A percentile compares a stretch with the other conserved stretches of the same genome.
Conservation (phyloP, 768 basidiomycete species). For the Macrolepiota fuliginosa region DNA sequence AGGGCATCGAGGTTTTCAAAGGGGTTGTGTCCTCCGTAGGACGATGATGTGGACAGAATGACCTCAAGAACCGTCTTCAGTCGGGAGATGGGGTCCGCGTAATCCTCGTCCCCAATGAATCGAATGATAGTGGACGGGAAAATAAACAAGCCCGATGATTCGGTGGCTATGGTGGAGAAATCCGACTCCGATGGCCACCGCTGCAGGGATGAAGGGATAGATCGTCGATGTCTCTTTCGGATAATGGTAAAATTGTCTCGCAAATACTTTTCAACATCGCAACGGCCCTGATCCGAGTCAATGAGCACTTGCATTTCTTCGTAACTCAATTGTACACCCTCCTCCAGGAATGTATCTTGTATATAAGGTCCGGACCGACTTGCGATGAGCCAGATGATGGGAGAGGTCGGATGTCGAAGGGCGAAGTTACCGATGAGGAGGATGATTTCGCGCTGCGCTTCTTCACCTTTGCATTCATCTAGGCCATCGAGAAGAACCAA, state of each 20-base stretch:
- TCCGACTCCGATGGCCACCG: too few relatives aligned
- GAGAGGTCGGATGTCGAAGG: background rate
- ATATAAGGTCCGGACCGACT: too few relatives aligned
- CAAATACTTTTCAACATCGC: too few relatives aligned
- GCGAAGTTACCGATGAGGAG: conserved; percentile 5
- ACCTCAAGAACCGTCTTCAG: too few relatives aligned
- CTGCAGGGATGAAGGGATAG: background rate
- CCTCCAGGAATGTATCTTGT: background rate
- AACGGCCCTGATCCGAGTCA: conserved; percentile 11
- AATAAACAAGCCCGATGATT: conserved; percentile 21
- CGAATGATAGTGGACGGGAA: too few relatives aligned
- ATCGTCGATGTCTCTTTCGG: background rate
- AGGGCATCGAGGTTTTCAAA: conserved; percentile 6
- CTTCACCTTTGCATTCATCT: too few relatives aligned
- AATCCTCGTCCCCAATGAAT: too few relatives aligned
- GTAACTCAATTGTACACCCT: background rate
- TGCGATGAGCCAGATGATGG: too few relatives aligned
- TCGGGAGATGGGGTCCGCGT: too few relatives aligned
- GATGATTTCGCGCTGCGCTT: conserved; percentile 19
- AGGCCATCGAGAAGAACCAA: too few relatives aligned
- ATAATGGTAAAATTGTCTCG: too few relatives aligned
- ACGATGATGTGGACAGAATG: background rate
- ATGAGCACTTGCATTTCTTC: too few relatives aligned
- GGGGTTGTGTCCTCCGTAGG: background rate
- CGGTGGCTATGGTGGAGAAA: conserved; percentile 17